Evolutionary conservation across 306 rosid genomes (phyloP).

Genomic region (Abrus precatorius): DNA sequence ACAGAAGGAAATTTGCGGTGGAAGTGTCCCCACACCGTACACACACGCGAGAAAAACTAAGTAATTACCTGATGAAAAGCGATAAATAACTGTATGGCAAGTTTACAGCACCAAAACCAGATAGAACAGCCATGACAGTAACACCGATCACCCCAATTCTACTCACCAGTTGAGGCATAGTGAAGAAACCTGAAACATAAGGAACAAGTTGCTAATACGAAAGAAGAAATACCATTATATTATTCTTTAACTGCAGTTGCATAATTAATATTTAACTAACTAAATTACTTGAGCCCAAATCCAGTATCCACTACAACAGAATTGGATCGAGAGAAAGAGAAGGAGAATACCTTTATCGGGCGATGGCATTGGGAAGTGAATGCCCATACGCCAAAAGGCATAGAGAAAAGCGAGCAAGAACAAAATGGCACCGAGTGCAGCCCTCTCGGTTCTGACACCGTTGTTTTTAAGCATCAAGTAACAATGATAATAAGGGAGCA

Average conservation of each 20-base stretch:
- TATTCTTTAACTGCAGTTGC: not conserved
- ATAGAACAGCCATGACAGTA: slow-evolving; percentile 93
- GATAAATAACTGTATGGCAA: slow-evolving; percentile 92
- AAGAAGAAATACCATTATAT: not conserved
- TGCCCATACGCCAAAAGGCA: slow-evolving; percentile 96
- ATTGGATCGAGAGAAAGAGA: slow-evolving; percentile 3
- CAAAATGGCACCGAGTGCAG: slow-evolving; percentile 78
- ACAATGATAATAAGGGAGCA: slow-evolving; percentile 93
- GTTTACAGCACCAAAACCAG: slow-evolving; percentile 98
- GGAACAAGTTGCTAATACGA: too few relatives aligned
- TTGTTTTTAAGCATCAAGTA: slow-evolving; percentile 84
- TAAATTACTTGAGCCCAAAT: too few relatives aligned
- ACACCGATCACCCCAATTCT: slow-evolving; percentile 97
- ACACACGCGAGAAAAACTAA: not conserved
- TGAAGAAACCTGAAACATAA: slow-evolving; percentile 74
- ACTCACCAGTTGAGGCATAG: slow-evolving; percentile 95
- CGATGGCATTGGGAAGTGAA: slow-evolving; percentile 97
- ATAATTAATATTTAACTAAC: too few relatives aligned
- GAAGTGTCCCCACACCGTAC: not conserved
- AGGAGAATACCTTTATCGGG: slow-evolving; percentile 71
- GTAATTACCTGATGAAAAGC: slow-evolving; percentile 81
- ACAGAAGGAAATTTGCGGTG: not conserved
- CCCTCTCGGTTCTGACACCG: slow-evolving; percentile 80
- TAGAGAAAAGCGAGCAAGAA: slow-evolving; percentile 89
- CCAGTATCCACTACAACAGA: too few relatives aligned